Evolutionary conservation across 148 eudicot species (phyloP).

Genomic region (Spergularia marina): DNA sequence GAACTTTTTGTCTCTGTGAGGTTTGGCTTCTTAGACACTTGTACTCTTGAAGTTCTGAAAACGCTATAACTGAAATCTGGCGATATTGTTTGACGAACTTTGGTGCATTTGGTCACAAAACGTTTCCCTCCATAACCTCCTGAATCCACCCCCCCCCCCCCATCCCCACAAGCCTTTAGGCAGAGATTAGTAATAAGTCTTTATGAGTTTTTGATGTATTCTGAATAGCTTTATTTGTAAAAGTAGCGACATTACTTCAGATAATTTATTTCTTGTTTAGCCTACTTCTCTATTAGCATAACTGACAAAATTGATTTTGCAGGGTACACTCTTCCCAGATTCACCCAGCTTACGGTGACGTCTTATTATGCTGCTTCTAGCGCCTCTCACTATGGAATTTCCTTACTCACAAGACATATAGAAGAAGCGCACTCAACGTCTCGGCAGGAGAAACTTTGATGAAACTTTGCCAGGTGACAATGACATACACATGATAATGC

Average conservation of each 20-base stretch:
- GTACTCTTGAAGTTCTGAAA: too few species aligned
- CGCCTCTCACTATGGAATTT: constrained; percentile 75
- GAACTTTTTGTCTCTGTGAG: too few species aligned
- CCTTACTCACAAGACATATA: constrained; percentile 66
- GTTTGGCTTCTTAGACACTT: too few species aligned
- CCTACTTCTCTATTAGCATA: not conserved
- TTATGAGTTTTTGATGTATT: not conserved
- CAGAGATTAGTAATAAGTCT: not conserved
- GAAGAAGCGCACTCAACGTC: constrained; percentile 64
- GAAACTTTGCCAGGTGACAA: constrained; percentile 20
- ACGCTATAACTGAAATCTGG: too few species aligned
- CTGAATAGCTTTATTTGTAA: not conserved
- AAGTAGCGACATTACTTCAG: not conserved
- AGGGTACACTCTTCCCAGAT: constrained; percentile 76
- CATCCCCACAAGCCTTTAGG: too few species aligned
- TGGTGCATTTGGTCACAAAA: too few species aligned
- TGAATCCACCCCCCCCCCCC: too few species aligned
- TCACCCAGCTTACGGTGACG: constrained; percentile 73
- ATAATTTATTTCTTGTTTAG: not conserved
- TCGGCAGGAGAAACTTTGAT: constrained; percentile 43
- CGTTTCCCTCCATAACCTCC: too few species aligned
- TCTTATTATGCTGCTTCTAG: constrained; percentile 88
- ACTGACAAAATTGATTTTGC: constrained; percentile 5
- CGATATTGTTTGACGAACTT: too few species aligned
- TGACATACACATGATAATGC: not conserved